Base-by-base conservation (phyloP, 2,329 filamentous ascomycete species). In the Nannizziopsis arthrosporioides region DNA sequence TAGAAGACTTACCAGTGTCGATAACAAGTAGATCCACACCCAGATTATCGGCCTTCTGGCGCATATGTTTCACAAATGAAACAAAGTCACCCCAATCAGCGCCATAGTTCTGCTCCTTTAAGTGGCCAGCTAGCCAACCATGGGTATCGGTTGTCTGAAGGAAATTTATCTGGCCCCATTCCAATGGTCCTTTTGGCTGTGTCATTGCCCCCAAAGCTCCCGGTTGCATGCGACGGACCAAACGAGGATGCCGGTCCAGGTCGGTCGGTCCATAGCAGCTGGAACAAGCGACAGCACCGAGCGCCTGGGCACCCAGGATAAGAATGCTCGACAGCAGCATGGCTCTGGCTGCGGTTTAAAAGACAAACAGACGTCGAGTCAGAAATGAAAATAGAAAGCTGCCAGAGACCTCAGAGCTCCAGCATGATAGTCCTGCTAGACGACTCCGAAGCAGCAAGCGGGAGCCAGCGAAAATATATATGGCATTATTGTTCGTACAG, bases 81-180 rank as follows among this genome's bases (percentile, higher is more conserved):
- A 96, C 77, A 66, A 96, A 98, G 68, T 98, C 92, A 51, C 92
- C 92, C 88, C 92, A 96, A 41, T 98, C 92, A 40, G 87, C 90
- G 5, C 86, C 89, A 67, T 93, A 98, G 32, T 49, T 75, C 59
- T 71, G 87, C 82, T 98, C 92, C 70, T 89, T 82, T 3, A 96
- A 69, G 72, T 98, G 92, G 1, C 92, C 92, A 8, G 80, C 88
- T 62, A 93, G 82, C 92, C 92, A 98, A 58, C 92, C 90, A 68
- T 96, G 92, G 2, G 85, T 92, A 64, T 96, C 85, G 35, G 92
- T 96, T 0, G 92, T 96, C 61, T 94, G 89, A 11, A 98, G 69
- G 64, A 94, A 93, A 73, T 96, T 96, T 60, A 96, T 75, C 63
- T 94, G 84, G n/a, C 85, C 89, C 86, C 89, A 95, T 58, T 56